Percentiles rank a stretch among this genome's conserved stretches.
Evolutionary conservation across 176 grass and related monocot species (phyloP).

Genomic region (Aegilops sharonensis): DNA sequence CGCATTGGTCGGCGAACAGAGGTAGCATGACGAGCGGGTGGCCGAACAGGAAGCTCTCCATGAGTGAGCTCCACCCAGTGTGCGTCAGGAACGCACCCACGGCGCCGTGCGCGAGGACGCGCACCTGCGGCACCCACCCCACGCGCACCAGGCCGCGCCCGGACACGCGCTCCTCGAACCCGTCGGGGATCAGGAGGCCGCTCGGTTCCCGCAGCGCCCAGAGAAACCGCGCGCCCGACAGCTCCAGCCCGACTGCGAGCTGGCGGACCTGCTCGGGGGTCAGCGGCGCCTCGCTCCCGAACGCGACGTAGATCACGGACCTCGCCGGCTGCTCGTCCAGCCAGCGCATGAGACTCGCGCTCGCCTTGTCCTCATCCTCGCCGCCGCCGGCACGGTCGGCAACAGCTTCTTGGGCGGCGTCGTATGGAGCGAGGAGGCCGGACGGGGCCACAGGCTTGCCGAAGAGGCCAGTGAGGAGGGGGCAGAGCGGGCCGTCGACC

Average conservation of each 20-base stretch:
- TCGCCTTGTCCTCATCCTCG: not conserved
- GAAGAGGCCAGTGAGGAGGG: not conserved
- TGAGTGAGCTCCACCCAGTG: slow-evolving; percentile 30
- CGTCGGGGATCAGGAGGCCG: not conserved
- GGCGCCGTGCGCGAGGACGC: slow-evolving; percentile 21
- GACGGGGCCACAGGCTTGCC: slow-evolving; percentile 35
- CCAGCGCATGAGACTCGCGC: not conserved
- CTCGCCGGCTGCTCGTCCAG: not conserved
- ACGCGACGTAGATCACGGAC: not conserved
- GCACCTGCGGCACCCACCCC: slow-evolving; percentile 48
- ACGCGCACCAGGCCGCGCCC: not conserved
- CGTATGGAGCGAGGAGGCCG: not conserved
- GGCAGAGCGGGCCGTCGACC: not conserved
- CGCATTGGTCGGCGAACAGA: slow-evolving; percentile 5
- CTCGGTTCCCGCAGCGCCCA: slow-evolving; percentile 3
- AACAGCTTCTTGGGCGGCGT: not conserved
- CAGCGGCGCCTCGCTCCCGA: slow-evolving; percentile 5
- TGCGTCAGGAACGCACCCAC: slow-evolving; percentile 45
- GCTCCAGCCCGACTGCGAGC: not conserved
- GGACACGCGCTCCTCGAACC: slow-evolving; percentile 7
- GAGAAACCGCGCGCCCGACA: not conserved
- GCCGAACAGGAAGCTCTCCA: slow-evolving; percentile 39
- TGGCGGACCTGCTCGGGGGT: not conserved
- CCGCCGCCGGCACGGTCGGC: not conserved
- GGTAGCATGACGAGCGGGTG: slow-evolving; percentile 41